Evolutionary conservation across 2,329 filamentous ascomycete species (phyloP).

Genomic region (Stemphylium lycopersici): DNA sequence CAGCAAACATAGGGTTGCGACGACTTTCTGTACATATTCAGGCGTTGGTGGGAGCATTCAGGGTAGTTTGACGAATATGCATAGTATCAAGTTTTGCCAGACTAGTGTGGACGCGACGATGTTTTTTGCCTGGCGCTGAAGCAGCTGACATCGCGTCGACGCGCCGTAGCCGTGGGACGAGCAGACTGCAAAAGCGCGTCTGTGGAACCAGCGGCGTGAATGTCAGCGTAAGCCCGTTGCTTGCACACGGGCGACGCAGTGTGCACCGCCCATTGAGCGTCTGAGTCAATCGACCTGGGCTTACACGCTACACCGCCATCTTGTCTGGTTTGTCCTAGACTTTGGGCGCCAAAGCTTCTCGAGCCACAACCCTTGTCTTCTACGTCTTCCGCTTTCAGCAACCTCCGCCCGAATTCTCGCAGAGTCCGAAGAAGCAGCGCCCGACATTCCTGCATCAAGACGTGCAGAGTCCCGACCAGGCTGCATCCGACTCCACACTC

Average conservation of each 20-base stretch:
- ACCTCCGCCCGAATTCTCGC: constrained; percentile 5
- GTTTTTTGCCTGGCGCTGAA: constrained; percentile 6
- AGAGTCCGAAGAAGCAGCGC: not conserved
- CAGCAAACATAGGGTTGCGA: not conserved
- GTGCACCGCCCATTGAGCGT: constrained; percentile 1
- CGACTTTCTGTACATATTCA: not conserved
- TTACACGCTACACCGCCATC: constrained; percentile 26
- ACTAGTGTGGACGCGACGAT: constrained; percentile 1
- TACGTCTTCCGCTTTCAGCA: constrained; percentile 17
- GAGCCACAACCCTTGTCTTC: constrained; percentile 14
- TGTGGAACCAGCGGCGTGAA: constrained; percentile 13
- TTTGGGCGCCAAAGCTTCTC: constrained; percentile 24
- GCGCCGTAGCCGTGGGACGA: constrained; percentile 12
- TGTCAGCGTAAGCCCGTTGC: not conserved
- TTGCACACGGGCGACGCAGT: not conserved
- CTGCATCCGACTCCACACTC: not conserved
- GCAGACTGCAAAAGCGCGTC: constrained; percentile 23
- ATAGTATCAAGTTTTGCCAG: not conserved
- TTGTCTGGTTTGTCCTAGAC: constrained; percentile 17
- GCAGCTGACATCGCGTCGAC: constrained; percentile 36
- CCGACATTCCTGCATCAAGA: not conserved
- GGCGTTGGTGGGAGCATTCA: not conserved
- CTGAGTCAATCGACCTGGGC: constrained; percentile 5
- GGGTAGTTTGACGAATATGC: not conserved
- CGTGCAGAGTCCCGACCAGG: not conserved